Evolutionary conservation across 257 asterid genomes (phyloP), one percentile per base, ranked within the genome.

Genomic region (Verbascum thapsus): DNA sequence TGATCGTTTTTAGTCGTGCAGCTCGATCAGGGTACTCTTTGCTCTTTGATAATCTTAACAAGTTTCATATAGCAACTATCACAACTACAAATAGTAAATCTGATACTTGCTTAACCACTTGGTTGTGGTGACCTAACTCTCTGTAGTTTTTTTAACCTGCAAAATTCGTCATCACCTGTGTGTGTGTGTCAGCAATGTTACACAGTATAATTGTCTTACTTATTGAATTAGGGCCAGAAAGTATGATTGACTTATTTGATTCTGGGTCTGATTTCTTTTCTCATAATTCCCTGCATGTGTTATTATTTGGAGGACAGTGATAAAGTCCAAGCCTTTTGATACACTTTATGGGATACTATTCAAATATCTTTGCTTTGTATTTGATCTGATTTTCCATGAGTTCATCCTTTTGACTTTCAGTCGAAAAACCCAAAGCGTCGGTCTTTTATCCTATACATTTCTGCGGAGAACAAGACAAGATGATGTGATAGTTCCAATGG

Each of bases 401-500:
- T 50, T 69, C 64, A 45, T 71, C 42, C 51, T 71, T 53, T 17
- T 74, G 44, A 68, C 61, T 47, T 75, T 68, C 85, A 87, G 95
- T 55, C 84, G 76, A 66, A 81, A 90, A 56, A 90, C 96, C 43
- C 97, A 90, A 76, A 90, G 95, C 69, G 66, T 87, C 32, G 97
- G 97, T 72, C 92, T 90, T 61, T 75, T 90, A 40, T 90, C 97
- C 68, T 90, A 90, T 61, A 87, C 97, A 18, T 90, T 87, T 77
- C 77, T 90, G 69, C 74, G 95, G 70, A 87, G 77, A 75, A 90
- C 97, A 13, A 77, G 84, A 44, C 95, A 83, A 67, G 92, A 87
- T 64, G 97, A 90, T 67, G 95, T 90, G 68, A 77, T 87, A 61
- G 97, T 90, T 77, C 97, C 90, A 39, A 90, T 90, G 97, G 97